Evolutionary conservation across 805 yeast genomes (phyloP).

Genomic region (Saturnispora besseyi): DNA sequence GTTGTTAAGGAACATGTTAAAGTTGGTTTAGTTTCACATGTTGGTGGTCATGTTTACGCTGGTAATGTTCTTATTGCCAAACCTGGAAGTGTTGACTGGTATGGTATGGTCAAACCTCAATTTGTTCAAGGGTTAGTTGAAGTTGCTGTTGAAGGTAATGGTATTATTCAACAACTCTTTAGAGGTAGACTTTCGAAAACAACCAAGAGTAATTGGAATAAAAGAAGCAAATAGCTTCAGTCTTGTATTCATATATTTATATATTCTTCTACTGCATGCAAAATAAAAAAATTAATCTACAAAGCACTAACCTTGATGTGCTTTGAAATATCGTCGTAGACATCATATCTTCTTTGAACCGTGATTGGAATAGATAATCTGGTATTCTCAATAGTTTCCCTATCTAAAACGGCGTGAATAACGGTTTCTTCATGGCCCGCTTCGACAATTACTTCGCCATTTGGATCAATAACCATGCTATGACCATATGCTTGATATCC

Average conservation of each 20-base stretch:
- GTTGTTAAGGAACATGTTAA: slow-evolving; percentile 27
- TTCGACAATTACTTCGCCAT: slow-evolving; percentile 52
- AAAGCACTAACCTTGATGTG: slow-evolving; percentile 18
- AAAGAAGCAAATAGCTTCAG: background rate
- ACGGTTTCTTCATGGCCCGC: slow-evolving; percentile 76
- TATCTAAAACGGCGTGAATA: slow-evolving; percentile 65
- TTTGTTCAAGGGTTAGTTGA: slow-evolving; percentile 58
- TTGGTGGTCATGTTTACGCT: slow-evolving; percentile 84
- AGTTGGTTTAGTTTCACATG: slow-evolving; percentile 58
- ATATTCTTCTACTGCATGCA: too few relatives aligned
- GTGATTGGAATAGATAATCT: slow-evolving; percentile 64
- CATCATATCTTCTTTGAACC: slow-evolving; percentile 62
- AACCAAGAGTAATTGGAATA: background rate
- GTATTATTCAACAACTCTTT: slow-evolving; percentile 46
- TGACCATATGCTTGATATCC: slow-evolving; percentile 64
- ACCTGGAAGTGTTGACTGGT: slow-evolving; percentile 48
- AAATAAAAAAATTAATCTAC: slow-evolving; percentile 2
- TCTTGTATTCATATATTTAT: too few relatives aligned
- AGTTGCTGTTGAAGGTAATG: slow-evolving; percentile 41
- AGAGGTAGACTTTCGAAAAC: slow-evolving; percentile 24
- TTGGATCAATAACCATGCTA: slow-evolving; percentile 54
- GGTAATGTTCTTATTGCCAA: slow-evolving; percentile 63
- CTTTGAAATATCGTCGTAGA: slow-evolving; percentile 38
- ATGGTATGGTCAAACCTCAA: slow-evolving; percentile 62
- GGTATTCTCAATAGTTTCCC: slow-evolving; percentile 44